Conservation (phyloP, 805 yeast species). For the Candida takata region DNA sequence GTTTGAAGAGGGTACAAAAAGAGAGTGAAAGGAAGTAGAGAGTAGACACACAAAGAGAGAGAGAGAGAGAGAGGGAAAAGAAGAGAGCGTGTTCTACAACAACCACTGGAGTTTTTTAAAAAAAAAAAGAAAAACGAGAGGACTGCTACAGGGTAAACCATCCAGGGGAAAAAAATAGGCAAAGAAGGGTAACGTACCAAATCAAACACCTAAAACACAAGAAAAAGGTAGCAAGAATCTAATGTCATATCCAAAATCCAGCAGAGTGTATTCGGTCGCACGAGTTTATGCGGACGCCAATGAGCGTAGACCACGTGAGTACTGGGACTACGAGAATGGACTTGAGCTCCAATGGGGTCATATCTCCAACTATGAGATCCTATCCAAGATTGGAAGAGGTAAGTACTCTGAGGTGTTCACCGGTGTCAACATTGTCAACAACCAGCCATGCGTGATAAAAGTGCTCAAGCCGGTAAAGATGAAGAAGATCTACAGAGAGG, state of each 20-base stretch:
- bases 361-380: conserved; percentile 61
- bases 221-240: not conserved
- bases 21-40: no score
- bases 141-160: no score
- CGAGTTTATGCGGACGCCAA: conserved; percentile 75
- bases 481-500: conserved; percentile 87
- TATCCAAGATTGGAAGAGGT: conserved; percentile 83
- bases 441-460: conserved; percentile 70
- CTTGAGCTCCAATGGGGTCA: conserved; percentile 57
- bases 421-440: conserved; percentile 64
- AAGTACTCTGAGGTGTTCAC: conserved; percentile 93
- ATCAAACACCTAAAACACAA: no score
- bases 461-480: conserved; percentile 89
- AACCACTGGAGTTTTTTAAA: no score
- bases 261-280: conserved; percentile 37
- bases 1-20: no score
- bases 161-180: no score
- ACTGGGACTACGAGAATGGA: conserved; percentile 79
- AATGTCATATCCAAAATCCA: conserved; percentile 20
- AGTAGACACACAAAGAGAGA: no score
- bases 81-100: no score
- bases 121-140: no score
- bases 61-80: no score
- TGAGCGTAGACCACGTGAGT: conserved; percentile 55
- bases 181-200: no score